Evolutionary conservation across 345 rosid genomes (phyloP).

Genomic region (Eutrema yunnanense): DNA sequence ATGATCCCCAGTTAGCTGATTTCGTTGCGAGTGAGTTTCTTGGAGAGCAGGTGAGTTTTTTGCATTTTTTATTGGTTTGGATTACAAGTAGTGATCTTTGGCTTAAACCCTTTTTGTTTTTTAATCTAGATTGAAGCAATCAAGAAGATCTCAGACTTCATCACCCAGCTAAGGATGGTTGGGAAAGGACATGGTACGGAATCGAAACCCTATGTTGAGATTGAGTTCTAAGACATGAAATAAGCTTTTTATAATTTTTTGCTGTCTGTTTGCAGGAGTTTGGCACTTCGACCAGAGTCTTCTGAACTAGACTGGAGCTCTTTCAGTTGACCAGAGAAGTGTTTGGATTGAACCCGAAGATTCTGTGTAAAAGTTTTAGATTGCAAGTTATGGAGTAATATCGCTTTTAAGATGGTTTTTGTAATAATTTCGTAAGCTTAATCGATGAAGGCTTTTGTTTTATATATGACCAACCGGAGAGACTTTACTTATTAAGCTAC

Average conservation of each 20-base stretch:
- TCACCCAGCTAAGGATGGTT: conserved; percentile 75
- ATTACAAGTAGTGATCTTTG: neutral
- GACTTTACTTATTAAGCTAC: too few relatives aligned
- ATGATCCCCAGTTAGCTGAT: conserved; percentile 65
- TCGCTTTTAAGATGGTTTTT: conserved; percentile 20
- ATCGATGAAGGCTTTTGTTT: conserved; percentile 6
- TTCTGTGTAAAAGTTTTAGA: conserved; percentile 13
- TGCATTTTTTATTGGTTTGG: neutral
- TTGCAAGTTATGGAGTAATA: conserved; percentile 12
- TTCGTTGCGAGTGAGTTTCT: conserved; percentile 69
- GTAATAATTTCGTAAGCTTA: conserved; percentile 22
- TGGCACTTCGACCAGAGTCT: conserved; percentile 92
- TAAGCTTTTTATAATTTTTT: neutral
- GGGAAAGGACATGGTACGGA: conserved; percentile 90
- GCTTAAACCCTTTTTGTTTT: neutral
- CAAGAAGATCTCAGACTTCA: conserved; percentile 76
- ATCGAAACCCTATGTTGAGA: neutral
- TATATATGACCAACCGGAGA: neutral
- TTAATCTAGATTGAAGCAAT: conserved; percentile 60
- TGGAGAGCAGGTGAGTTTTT: conserved; percentile 51
- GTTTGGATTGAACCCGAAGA: conserved; percentile 15
- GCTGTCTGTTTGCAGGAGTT: conserved; percentile 47
- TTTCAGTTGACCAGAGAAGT: neutral
- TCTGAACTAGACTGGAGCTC: conserved; percentile 32
- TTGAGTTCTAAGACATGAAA: neutral